Evolutionary conservation across 306 rosid species (phyloP).

Genomic region (Acacia crassicarpa): DNA sequence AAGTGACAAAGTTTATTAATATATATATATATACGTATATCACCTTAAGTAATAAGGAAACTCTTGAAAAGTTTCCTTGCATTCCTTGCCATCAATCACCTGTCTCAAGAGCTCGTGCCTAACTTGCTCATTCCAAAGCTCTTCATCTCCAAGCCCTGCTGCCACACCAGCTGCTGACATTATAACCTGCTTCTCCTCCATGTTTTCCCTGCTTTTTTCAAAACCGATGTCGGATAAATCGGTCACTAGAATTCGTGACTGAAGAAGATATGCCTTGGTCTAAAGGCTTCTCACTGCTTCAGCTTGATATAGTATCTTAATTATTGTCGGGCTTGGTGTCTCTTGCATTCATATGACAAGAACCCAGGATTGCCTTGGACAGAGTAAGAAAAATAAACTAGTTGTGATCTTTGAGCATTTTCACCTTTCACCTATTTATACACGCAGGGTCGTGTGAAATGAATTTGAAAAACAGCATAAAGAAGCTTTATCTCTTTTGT

Average conservation of each 20-base stretch:
- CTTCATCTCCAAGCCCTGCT: constrained; percentile 56
- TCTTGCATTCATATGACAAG: too few relatives aligned
- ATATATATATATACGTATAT: neutral
- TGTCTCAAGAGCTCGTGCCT: constrained; percentile 66
- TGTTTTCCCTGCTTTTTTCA: constrained; percentile 16
- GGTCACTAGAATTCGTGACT: neutral
- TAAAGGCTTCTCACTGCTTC: too few relatives aligned
- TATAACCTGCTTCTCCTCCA: constrained; percentile 93
- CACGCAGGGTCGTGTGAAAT: neutral
- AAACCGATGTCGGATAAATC: neutral
- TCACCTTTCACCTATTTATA: neutral
- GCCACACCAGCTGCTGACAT: constrained; percentile 92
- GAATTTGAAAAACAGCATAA: neutral
- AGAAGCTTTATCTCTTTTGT: neutral
- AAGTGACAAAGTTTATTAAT: too few relatives aligned
- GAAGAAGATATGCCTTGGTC: neutral
- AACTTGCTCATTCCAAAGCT: constrained; percentile 52
- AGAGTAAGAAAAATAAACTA: too few relatives aligned
- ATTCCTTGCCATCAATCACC: constrained; percentile 60
- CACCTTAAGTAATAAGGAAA: constrained; percentile 91
- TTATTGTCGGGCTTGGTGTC: too few relatives aligned
- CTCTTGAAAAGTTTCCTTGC: constrained; percentile 60
- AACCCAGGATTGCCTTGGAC: neutral
- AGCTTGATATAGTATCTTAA: neutral
- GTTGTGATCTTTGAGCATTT: too few relatives aligned